phyloP scores from a whole-genome alignment of 345 rosid species.

The Cardamine resedifolia region DNA sequence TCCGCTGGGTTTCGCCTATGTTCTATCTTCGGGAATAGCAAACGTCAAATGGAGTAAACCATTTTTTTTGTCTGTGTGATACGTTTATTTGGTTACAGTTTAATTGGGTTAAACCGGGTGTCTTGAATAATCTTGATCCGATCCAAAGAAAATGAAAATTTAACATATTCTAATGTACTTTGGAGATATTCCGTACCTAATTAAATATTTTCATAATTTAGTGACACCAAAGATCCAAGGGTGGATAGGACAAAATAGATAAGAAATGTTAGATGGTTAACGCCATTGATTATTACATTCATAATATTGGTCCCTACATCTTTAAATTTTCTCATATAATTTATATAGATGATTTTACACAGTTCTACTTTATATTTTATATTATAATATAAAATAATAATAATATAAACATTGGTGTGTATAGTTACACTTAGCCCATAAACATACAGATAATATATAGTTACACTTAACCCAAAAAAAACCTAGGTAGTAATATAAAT shows the following conservation, averaged over 20 bases:
- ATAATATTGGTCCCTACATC: slow-evolving; percentile 21
- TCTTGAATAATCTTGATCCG: not conserved
- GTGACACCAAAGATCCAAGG: slow-evolving; percentile 4
- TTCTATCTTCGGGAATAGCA: no score
- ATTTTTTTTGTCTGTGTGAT: not conserved
- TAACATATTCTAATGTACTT: not conserved
- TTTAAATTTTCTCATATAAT: not conserved
- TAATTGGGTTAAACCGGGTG: not conserved
- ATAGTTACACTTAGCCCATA: no score
- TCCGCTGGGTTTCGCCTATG: no score
- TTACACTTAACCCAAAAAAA: no score
- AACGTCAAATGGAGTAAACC: not conserved
- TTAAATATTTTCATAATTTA: not conserved
- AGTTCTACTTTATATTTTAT: no score
- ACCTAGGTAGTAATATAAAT: no score
- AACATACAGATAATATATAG: no score
- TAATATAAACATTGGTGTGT: no score
- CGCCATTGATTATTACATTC: slow-evolving; percentile 24
- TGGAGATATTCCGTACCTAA: not conserved
- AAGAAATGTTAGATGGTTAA: slow-evolving; percentile 16
- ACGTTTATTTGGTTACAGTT: no score
- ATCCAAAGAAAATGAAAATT: not conserved
- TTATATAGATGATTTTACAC: no score
- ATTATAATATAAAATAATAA: no score
- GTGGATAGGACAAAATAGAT: no score